These are phyloP conservation scores for Melanogaster broomeanus DNA, from an alignment of 768 basidiomycete genomes.

Conservation along the genomic window DNA sequence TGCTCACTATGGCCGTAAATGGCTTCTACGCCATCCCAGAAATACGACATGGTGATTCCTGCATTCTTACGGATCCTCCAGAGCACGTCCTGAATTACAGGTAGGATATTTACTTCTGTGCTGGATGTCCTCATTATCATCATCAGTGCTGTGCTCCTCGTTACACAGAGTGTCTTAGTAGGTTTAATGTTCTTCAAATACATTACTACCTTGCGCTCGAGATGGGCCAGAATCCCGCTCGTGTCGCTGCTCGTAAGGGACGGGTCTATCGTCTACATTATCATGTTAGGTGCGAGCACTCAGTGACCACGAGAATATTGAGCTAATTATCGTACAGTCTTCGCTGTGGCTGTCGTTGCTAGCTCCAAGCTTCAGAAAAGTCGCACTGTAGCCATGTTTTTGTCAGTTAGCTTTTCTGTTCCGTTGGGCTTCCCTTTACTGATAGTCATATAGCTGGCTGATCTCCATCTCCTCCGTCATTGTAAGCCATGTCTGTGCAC, in stretches of 20 bases:
- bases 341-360: neutral
- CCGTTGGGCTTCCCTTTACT: constrained; percentile 4
- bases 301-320: neutral
- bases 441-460: constrained; percentile 15
- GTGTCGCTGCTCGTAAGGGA: constrained; percentile 44
- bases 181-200: constrained; percentile 41
- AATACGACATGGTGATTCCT: neutral
- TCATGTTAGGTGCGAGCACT: constrained; percentile 36
- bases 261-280: constrained; percentile 44
- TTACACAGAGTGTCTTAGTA: constrained; percentile 43
- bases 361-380: neutral
- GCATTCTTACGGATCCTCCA: constrained; percentile 5
- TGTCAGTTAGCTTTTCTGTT: neutral
- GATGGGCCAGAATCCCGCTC: constrained; percentile 45
- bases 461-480: constrained; percentile 10
- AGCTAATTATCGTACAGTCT: neutral
- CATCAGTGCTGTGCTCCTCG: constrained; percentile 29
- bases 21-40: constrained; percentile 23
- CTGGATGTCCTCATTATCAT: neutral
- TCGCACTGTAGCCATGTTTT: constrained; percentile 2
- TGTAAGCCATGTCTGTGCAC: constrained; percentile 12
- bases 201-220: constrained; percentile 31
- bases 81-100: neutral
- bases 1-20: constrained; percentile 31
- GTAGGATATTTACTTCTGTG: neutral